Base-by-base conservation (phyloP, 2,329 filamentous ascomycete genomes). In the Trichoderma sp. region DNA sequence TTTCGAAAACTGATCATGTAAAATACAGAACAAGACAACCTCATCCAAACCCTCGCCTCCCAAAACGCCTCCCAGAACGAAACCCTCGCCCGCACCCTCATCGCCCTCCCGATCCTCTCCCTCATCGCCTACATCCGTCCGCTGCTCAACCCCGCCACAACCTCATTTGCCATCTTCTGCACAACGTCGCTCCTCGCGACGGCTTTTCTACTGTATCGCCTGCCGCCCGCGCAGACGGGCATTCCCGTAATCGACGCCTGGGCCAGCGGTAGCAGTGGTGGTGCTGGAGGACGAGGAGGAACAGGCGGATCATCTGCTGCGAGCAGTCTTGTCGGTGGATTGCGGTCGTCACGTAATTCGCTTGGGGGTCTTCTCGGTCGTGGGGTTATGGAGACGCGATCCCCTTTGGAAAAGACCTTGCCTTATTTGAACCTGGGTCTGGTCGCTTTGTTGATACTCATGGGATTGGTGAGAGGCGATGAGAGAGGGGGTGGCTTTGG, bases 151-250 rank as follows among this genome's bases (percentile, higher is more conserved):
- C 78, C 75, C 29, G 74, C 76, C 31, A 76, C 77, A 13, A 71
- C 81, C 19, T 76, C 88, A 7, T 77, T 86, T 55, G 80, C 85
- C 40, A 72, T 91, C 5, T 83, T 92, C 3, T 83, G 85, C 56
- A 81, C 92, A n/a, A 85, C 87, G 0, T 91, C 88, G 29, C 84
- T 94, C 21, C 80, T 84, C 21, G 85, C 85, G 3, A 91, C 89
- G 4, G 84, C 86, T 0, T 92, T 87, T 76, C 83, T 89, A 1
- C 81, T 93, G 1, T 83, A 85, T 72, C 81, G 78, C 47, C 83
- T 90, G 10, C 86, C 87, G 0, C 83, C 88, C 0, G 81, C 83
- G 0, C 77, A 80, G 2, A 89, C 88, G 0, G 87, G 87, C n/a
- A 81, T 90, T 35, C 59, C 76, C 0, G 68, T 75, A 0, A 78